Evolutionary conservation across 352 stramenopile species (phyloP).

Genomic region (Phytopythium ostracodes): DNA sequence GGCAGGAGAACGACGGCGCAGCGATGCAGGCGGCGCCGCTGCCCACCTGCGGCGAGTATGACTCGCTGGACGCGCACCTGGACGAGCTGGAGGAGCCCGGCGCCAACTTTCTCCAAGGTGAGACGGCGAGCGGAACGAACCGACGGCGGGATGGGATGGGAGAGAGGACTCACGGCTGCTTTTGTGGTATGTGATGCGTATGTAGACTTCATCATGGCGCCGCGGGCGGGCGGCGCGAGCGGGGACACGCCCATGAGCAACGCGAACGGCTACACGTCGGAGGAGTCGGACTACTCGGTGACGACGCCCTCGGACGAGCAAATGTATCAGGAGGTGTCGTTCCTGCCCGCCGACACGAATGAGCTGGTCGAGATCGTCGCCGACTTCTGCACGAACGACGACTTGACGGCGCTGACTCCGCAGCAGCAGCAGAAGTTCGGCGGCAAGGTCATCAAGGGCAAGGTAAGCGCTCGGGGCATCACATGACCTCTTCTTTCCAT

Average conservation of each 20-base stretch:
- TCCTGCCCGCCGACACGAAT: constrained; percentile 53
- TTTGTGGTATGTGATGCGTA: too few relatives aligned
- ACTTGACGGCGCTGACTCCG: constrained; percentile 40
- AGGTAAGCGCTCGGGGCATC: constrained; percentile 27
- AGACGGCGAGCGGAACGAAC: not conserved
- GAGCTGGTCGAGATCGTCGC: constrained; percentile 63
- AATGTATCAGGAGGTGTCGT: constrained; percentile 76
- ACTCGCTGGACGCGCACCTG: constrained; percentile 65
- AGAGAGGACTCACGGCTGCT: too few relatives aligned
- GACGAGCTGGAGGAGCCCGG: constrained; percentile 70
- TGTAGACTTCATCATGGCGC: constrained; percentile 43
- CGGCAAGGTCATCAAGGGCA: constrained; percentile 79
- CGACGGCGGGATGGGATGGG: not conserved
- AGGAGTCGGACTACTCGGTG: constrained; percentile 81
- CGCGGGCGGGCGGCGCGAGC: constrained; percentile 17
- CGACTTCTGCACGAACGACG: constrained; percentile 39
- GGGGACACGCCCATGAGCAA: constrained; percentile 50
- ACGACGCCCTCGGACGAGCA: constrained; percentile 62
- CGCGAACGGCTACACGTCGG: constrained; percentile 77
- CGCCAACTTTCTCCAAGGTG: constrained; percentile 64
- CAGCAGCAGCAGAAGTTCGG: constrained; percentile 47
- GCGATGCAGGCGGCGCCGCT: constrained; percentile 55
- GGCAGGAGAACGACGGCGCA: not conserved
- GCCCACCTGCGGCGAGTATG: constrained; percentile 56
- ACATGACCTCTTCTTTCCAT: not conserved